Percentiles rank a stretch among this genome's conserved stretches.
phyloP scores from a whole-genome alignment of 768 basidiomycete species.

The Tremella mesenterica region DNA sequence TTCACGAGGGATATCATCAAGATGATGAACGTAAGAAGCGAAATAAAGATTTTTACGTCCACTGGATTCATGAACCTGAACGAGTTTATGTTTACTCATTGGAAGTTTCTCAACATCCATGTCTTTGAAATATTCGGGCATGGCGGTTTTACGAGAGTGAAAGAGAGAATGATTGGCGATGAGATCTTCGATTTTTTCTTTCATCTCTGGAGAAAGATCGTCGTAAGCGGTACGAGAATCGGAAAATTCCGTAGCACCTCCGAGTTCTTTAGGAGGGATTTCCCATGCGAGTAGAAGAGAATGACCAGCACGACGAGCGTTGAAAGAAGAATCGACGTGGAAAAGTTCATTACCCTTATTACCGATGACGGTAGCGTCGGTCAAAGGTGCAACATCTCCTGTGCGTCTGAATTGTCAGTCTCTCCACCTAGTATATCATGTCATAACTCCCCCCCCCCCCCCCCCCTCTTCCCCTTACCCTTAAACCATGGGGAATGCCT shows the following conservation, averaged over 20 bases:
- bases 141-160: constrained; percentile 10
- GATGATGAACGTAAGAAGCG: constrained; percentile 16
- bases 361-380: not conserved
- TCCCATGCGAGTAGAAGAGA: constrained; percentile 32
- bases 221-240: constrained; percentile 33
- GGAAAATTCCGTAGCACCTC: constrained; percentile 36
- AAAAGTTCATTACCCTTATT: constrained; percentile 17
- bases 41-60: constrained; percentile 14
- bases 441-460: no score
- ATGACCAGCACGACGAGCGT: constrained; percentile 26
- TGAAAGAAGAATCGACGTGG: constrained; percentile 25
- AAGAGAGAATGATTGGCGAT: constrained; percentile 23
- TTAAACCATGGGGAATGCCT: no score
- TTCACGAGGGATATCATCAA: constrained; percentile 16
- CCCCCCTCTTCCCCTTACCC: no score
- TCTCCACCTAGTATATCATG: not conserved
- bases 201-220: constrained; percentile 33
- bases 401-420: not conserved
- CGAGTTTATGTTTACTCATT: constrained; percentile 17
- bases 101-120: constrained; percentile 11
- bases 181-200: constrained; percentile 16
- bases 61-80: constrained; percentile 13
- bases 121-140: constrained; percentile 17
- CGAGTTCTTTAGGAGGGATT: constrained; percentile 29
- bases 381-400: not conserved